Evolutionary conservation across 106 monocot species (phyloP), one percentile per base, ranked within the genome.

Genomic region (Phalaenopsis aphrodite): DNA sequence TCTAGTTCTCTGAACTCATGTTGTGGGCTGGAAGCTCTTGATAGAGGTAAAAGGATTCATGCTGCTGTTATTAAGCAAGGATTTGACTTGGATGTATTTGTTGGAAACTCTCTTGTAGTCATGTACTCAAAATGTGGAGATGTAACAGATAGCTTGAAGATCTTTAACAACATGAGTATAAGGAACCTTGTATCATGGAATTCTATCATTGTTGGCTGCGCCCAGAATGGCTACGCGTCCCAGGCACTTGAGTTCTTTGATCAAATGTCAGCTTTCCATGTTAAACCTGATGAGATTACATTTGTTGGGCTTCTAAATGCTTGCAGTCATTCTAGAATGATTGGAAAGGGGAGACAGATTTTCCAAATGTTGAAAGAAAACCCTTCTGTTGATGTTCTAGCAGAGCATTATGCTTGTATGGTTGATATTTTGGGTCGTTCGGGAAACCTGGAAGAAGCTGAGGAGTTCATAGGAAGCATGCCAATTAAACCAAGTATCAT

Each of bases 181-280:
- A 86, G 83, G 49, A 94, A 91, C 52, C 84, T 93, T 21, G 89
- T 96, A 0, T 93, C 96, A 11, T 96, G 96, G 96, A 96, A 96
- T 72, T 84, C 96, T 7, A 57, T 89, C 45, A 90, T 96, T 66
- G 81, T 83, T 69, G 93, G 93, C n/a, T 96, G 86, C 71, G 89
- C 91, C 52, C 91, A 91, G 75, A 93, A 96, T 86, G 89, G 95
- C 4, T 78, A 79, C 72, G 93, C 87, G 75, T 81, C 46, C 30
- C 30, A 56, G 39, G 88, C 91, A 3, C 84, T 93, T 5, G 55
- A 79, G 43, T 30, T 90, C 21, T 91, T 83, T 42, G 82, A 88
- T 82, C 79, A 87, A 67, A 93, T 93, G 91, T 48, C 41, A 36
- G 78, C 58, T 41, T 76, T 12, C 79, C 52, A 24, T 19, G 61